Evolutionary conservation across 768 basidiomycete species (phyloP).

Genomic region (Tulasnella sp.): DNA sequence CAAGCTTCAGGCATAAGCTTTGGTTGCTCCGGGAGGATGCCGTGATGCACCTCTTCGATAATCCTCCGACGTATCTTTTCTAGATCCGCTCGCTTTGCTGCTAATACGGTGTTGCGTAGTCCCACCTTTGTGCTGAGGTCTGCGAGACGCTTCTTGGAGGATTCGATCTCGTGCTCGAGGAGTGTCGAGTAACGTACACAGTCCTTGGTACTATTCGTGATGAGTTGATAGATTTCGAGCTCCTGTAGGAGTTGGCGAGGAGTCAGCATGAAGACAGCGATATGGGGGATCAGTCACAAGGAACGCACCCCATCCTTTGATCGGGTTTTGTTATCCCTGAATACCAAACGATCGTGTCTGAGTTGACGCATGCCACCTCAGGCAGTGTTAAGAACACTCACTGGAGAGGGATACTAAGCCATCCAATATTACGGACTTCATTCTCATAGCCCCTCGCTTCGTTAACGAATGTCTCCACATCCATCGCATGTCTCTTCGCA

Average conservation of each 20-base stretch:
- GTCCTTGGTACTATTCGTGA: conserved; percentile 2
- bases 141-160: not conserved
- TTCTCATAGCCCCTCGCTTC: conserved; percentile 5
- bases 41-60: conserved; percentile 8
- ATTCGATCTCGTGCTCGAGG: not conserved
- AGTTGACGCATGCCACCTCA: not conserved
- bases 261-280: not conserved
- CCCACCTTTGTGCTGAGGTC: not conserved
- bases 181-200: not conserved
- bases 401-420: conserved; percentile 9
- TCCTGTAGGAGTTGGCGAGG: not conserved
- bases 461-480: not conserved
- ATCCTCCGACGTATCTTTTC: conserved; percentile 6
- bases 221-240: conserved; percentile 1
- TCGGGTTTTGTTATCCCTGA: not conserved
- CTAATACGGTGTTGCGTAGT: not conserved
- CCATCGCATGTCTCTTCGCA: conserved; percentile 4
- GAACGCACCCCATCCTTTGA: not conserved
- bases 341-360: not conserved
- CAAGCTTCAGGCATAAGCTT: not conserved
- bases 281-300: not conserved
- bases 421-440: not conserved
- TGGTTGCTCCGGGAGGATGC: not conserved
- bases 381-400: not conserved
- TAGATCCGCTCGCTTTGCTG: not conserved